Conservation (phyloP, 176 grass and related monocot genomes). For the Aegilops tauschii region DNA sequence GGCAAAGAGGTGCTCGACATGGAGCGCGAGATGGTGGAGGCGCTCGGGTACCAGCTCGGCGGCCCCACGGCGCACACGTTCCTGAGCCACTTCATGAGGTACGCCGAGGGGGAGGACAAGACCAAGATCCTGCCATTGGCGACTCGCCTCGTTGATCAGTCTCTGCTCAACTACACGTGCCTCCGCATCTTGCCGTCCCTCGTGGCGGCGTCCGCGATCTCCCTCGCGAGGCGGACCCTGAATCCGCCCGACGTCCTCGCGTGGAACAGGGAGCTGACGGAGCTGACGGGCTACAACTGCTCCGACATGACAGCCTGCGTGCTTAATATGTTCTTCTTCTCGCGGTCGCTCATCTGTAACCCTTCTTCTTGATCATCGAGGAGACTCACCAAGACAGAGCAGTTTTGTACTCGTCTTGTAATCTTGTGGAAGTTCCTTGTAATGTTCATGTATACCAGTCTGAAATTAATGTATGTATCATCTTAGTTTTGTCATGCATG, state of each 20-base stretch:
- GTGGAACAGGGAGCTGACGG: not conserved
- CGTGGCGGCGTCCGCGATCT: constrained; percentile 20
- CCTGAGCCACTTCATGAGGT: not conserved
- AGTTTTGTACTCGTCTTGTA: not conserved
- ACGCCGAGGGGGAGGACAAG: not conserved
- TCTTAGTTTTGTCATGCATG: no score
- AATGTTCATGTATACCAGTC: no score
- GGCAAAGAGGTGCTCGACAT: not conserved
- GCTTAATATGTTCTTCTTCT: not conserved
- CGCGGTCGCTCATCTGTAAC: not conserved
- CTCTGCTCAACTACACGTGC: constrained; percentile 6
- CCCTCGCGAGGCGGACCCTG: not conserved
- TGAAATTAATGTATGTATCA: no score
- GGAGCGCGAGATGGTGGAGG: not conserved
- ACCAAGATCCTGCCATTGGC: not conserved
- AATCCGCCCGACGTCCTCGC: not conserved
- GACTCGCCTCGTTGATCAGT: not conserved
- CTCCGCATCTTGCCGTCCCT: not conserved
- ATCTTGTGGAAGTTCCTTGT: not conserved
- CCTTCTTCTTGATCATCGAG: not conserved
- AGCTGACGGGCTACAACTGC: not conserved
- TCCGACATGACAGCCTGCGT: not conserved
- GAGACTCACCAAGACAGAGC: not conserved
- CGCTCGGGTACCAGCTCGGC: constrained; percentile 7
- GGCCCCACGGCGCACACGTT: constrained; percentile 33